Conservation (phyloP, 805 yeast genomes). For the Lachancea waltii region DNA sequence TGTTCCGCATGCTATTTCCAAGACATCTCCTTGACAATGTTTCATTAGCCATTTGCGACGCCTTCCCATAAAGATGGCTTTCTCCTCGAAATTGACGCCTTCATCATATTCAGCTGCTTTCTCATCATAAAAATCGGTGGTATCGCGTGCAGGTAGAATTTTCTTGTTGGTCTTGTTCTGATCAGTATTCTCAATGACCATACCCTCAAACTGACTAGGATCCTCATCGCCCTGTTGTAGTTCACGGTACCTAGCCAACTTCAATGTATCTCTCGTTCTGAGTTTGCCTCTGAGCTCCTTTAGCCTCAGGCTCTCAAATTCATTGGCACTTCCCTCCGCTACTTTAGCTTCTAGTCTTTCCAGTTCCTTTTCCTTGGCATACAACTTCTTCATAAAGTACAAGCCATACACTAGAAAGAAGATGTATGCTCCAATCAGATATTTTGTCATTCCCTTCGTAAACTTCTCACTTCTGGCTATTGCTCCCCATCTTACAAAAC, state of each 20-base stretch:
- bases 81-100: constrained; percentile 57
- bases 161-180: constrained; percentile 31
- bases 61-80: constrained; percentile 40
- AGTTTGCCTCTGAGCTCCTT: constrained; percentile 54
- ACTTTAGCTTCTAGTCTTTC: constrained; percentile 37
- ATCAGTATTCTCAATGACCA: constrained; percentile 24
- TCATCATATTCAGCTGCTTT: constrained; percentile 78
- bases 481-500: constrained; percentile 48
- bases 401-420: constrained; percentile 53
- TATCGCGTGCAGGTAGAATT: constrained; percentile 68
- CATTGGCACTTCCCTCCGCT: constrained; percentile 35
- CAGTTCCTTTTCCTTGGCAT: constrained; percentile 56
- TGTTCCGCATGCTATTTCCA: constrained; percentile 94
- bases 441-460: constrained; percentile 56
- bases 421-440: constrained; percentile 53
- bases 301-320: constrained; percentile 57
- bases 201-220: constrained; percentile 26
- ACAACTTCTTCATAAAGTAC: constrained; percentile 60
- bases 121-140: constrained; percentile 69
- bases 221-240: constrained; percentile 36
- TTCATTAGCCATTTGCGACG: constrained; percentile 76
- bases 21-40: constrained; percentile 77
- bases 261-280: constrained; percentile 58
- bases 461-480: constrained; percentile 48
- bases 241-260: constrained; percentile 51